Conservation (phyloP, 768 basidiomycete species). For the Rhizopogon salebrosus region DNA sequence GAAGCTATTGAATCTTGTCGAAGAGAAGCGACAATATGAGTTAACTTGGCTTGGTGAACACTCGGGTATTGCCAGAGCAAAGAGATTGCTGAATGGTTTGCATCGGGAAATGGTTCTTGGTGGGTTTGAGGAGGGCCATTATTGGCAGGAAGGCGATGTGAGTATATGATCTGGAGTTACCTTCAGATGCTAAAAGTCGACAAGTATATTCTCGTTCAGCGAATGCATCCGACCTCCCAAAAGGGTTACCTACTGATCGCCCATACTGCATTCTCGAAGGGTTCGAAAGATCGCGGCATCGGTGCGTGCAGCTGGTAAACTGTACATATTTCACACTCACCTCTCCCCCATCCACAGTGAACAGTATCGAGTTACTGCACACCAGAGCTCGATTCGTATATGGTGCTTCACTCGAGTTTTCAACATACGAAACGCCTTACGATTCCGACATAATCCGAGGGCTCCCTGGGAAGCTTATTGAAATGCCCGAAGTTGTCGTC, state of each 20-base stretch:
- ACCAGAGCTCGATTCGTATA: constrained; percentile 77
- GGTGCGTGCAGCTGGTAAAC: constrained; percentile 41
- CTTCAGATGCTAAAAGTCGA: neutral
- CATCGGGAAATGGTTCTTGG: constrained; percentile 91
- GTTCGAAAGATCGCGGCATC: constrained; percentile 71
- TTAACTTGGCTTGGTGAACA: constrained; percentile 49
- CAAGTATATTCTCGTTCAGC: constrained; percentile 90
- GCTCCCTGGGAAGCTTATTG: constrained; percentile 62
- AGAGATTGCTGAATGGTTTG: constrained; percentile 77
- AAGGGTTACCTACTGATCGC: constrained; percentile 90
- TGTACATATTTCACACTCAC: neutral
- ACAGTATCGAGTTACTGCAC: constrained; percentile 76
- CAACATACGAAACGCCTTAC: constrained; percentile 48
- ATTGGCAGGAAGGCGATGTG: constrained; percentile 94
- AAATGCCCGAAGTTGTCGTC: constrained; percentile 55
- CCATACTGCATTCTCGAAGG: constrained; percentile 88
- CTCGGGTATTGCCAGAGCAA: constrained; percentile 54
- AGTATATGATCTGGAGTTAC: constrained; percentile 26
- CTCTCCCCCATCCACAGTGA: constrained; percentile 42
- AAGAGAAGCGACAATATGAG: constrained; percentile 78
- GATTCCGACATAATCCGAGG: constrained; percentile 60
- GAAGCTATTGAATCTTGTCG: constrained; percentile 85
- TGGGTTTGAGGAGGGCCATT: constrained; percentile 87
- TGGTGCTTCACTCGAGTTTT: constrained; percentile 70
- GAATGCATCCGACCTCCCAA: constrained; percentile 85